phyloP scores from a whole-genome alignment of 805 yeast species.

The Candida berthetii region DNA sequence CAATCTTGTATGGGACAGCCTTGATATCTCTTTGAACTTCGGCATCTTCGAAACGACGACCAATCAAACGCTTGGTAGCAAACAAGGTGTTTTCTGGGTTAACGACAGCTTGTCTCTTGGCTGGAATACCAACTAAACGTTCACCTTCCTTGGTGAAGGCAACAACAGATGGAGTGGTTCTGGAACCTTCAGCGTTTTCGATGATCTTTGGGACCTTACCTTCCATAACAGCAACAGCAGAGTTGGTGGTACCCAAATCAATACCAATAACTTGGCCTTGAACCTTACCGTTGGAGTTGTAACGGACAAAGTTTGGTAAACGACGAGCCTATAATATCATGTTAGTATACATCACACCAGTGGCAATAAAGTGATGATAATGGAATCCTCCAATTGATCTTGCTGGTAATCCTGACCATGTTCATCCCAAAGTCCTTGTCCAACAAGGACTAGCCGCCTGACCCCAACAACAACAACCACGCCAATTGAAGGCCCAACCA shows the following conservation, averaged over 20 bases:
- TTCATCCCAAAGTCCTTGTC: neutral
- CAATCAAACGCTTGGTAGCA: constrained; percentile 80
- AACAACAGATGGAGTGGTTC: constrained; percentile 55
- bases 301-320: constrained; percentile 30
- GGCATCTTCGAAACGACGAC: constrained; percentile 61
- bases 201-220: constrained; percentile 54
- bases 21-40: constrained; percentile 69
- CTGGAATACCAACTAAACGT: constrained; percentile 62
- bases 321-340: constrained; percentile 11
- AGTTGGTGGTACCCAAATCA: constrained; percentile 83
- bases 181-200: constrained; percentile 74
- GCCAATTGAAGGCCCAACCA: too few species aligned
- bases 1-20: constrained; percentile 59
- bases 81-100: constrained; percentile 76
- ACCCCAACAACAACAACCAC: too few species aligned
- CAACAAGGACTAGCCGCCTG: too few species aligned
- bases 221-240: constrained; percentile 64
- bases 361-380: too few species aligned
- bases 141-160: constrained; percentile 52
- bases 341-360: too few species aligned
- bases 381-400: too few species aligned
- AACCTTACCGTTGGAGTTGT: constrained; percentile 43
- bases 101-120: constrained; percentile 73
- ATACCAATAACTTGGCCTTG: constrained; percentile 61
- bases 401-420: too few species aligned